Conservation (phyloP, 352 stramenopile species). For the Elongisporangium senticosum region DNA sequence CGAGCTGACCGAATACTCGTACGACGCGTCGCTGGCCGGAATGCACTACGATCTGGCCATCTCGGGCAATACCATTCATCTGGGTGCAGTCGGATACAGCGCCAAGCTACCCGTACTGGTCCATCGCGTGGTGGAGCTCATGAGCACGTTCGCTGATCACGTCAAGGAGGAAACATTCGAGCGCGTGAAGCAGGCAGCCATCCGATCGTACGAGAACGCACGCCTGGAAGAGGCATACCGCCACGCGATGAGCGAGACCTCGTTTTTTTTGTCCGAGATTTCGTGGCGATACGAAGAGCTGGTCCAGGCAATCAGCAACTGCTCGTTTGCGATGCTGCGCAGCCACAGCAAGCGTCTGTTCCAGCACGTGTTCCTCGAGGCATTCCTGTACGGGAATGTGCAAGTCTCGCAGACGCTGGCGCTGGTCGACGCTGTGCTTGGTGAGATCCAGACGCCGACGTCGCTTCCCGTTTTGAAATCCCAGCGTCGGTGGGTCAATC, state of each 20-base stretch:
- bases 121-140: conserved; percentile 29
- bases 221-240: conserved; percentile 41
- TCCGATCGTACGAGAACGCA: conserved; percentile 45
- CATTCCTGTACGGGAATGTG: conserved; percentile 52
- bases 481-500: conserved; percentile 20
- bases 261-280: conserved; percentile 22
- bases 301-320: conserved; percentile 19
- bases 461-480: conserved; percentile 16
- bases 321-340: conserved; percentile 18
- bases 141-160: conserved; percentile 21
- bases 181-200: conserved; percentile 31
- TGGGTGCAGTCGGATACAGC: conserved; percentile 41
- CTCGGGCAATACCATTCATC: conserved; percentile 30
- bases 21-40: conserved; percentile 53
- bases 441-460: conserved; percentile 10
- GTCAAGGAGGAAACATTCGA: conserved; percentile 32
- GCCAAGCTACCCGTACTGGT: conserved; percentile 35
- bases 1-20: conserved; percentile 68
- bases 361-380: conserved; percentile 30
- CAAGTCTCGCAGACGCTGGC: conserved; percentile 17
- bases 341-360: conserved; percentile 29
- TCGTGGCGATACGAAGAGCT: conserved; percentile 34
- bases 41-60: conserved; percentile 52
- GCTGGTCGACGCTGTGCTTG: conserved; percentile 21
- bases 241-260: conserved; percentile 29